Base-by-base conservation (phyloP, 2,329 filamentous ascomycete genomes). In the Beauveria sp. region DNA sequence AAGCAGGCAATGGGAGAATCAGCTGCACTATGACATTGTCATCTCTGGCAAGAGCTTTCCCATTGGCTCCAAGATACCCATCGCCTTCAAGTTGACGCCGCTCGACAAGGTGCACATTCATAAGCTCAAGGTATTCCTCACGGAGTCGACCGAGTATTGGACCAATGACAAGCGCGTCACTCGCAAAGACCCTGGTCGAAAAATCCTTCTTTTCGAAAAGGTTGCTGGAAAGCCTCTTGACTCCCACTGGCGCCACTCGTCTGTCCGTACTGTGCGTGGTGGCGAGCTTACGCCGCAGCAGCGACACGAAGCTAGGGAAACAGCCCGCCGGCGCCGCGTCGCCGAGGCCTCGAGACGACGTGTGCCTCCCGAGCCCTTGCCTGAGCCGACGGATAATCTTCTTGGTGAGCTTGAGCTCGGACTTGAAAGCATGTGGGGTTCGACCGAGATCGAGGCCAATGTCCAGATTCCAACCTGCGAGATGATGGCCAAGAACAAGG, bases 21-120 rank as follows among this genome's bases (percentile, higher is more conserved):
- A 96, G 70, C 79, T 97, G 37, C 91, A 96, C 69, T 97, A 97
- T 75, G 92, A 97, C 69, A 96, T 97, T 67, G 88, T 96, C 71
- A 96, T 97, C 59, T 96, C 92, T 1, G 92, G 92, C 59, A 96
- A 96, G 79, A 96, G 92, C 0, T 97, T 97, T 63, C 91, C 92
- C 0, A 83, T 97, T 22, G 92, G 92, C 18, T 84, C 89, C 44
- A 90, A 90, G 68, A 91, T 97, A 18, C 92, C 92, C 1, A 94
- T 97, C 62, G 92, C 92, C 1, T 96, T 97, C 79, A 96, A 96
- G 73, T 80, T 97, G 65, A 96, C 92, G 0, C 92, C 92, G 0
- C 76, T 97, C 24, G 92, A 92, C 63, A 97, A 97, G 77, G 92
- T 96, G 7, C 91, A 96, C 71, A 90, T 93, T 59, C 92, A 96